These are phyloP conservation scores for Mycena maculata DNA, from an alignment of 768 basidiomycete species.

Conservation along the genomic window DNA sequence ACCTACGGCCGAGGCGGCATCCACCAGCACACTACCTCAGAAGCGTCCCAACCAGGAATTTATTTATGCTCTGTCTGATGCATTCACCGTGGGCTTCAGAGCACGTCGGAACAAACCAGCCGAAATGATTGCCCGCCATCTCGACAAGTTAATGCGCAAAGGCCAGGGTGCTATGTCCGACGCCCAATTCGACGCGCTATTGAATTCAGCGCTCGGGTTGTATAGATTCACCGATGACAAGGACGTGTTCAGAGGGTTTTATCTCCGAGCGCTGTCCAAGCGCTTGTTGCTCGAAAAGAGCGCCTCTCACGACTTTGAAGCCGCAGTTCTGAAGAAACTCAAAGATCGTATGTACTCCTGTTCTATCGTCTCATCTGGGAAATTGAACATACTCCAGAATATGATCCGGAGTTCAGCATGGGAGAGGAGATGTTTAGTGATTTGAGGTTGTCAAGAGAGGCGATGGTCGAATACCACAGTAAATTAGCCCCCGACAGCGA, in stretches of 20 bases:
- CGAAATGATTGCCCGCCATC: conserved; percentile 91
- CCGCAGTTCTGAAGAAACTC: conserved; percentile 84
- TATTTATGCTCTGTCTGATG: conserved; percentile 74
- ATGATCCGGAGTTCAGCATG: conserved; percentile 95
- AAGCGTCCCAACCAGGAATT: conserved; percentile 65
- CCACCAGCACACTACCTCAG: conserved; percentile 47
- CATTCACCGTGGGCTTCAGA: conserved; percentile 81
- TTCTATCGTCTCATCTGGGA: neutral
- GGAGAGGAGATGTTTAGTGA: conserved; percentile 98
- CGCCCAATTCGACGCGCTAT: conserved; percentile 65
- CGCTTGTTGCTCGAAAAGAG: conserved; percentile 85
- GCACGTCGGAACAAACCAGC: conserved; percentile 85
- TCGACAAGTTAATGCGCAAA: conserved; percentile 88
- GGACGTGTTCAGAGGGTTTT: conserved; percentile 94
- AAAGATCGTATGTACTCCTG: conserved; percentile 67
- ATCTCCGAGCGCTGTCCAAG: conserved; percentile 89
- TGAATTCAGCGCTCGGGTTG: conserved; percentile 77
- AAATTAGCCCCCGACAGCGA: conserved; percentile 52
- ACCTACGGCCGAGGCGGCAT: conserved; percentile 26
- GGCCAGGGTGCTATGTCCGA: conserved; percentile 82
- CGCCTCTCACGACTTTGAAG: conserved; percentile 90
- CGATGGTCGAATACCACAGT: conserved; percentile 73
- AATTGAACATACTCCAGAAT: conserved; percentile 62
- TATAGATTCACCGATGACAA: conserved; percentile 93
- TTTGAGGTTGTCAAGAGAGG: conserved; percentile 79